Evolutionary conservation across 805 yeast species (phyloP).

Genomic region (Saturnispora besseyi): DNA sequence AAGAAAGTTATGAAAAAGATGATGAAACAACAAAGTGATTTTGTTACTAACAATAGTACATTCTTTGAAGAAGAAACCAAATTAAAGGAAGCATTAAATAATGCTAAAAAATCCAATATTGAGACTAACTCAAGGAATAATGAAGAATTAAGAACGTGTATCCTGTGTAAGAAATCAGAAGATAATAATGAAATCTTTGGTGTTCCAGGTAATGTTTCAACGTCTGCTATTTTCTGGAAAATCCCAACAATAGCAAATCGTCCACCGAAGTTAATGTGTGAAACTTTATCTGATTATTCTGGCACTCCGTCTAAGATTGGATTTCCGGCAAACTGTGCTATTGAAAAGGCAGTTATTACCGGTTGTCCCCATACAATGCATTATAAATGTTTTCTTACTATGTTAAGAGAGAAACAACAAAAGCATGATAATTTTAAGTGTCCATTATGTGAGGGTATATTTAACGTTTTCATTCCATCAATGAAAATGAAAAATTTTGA

Average conservation of each 20-base stretch:
- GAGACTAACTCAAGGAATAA: not conserved
- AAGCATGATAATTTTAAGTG: conserved; percentile 29
- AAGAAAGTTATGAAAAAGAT: conserved; percentile 53
- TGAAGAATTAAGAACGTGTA: conserved; percentile 34
- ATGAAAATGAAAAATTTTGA: conserved; percentile 25
- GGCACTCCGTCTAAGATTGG: conserved; percentile 5
- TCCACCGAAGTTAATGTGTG: conserved; percentile 22
- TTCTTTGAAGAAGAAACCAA: conserved; percentile 14
- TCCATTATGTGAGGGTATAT: conserved; percentile 42
- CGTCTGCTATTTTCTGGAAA: conserved; percentile 42
- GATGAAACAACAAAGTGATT: conserved; percentile 42
- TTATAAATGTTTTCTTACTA: conserved; percentile 32
- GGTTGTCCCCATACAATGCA: conserved; percentile 51
- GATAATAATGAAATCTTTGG: conserved; percentile 43
- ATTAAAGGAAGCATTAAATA: not conserved
- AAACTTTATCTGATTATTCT: conserved; percentile 10
- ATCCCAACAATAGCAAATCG: conserved; percentile 30
- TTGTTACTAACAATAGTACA: conserved; percentile 32
- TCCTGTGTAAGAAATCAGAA: conserved; percentile 50
- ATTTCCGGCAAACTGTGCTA: conserved; percentile 11
- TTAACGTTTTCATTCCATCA: conserved; percentile 38
- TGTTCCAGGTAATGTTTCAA: conserved; percentile 42
- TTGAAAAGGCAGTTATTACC: conserved; percentile 28
- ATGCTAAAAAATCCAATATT: not conserved
- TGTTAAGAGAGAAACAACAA: conserved; percentile 19